These are phyloP conservation scores for Hibiscus syriacus DNA, from an alignment of 345 rosid species.

Conservation along the genomic window DNA sequence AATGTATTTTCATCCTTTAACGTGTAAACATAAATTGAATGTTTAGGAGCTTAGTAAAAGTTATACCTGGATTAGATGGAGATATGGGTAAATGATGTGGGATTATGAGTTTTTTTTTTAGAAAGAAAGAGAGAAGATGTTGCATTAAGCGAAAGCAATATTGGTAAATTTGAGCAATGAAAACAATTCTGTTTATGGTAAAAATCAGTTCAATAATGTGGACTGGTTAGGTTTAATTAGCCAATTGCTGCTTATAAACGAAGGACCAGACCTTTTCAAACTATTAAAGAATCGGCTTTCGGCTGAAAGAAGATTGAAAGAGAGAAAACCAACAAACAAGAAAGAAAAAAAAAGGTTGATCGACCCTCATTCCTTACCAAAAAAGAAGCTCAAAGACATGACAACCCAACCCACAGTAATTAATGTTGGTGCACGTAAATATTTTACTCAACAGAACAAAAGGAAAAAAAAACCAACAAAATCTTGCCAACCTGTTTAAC, in stretches of 20 bases:
- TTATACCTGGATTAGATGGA: neutral
- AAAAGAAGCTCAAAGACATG: neutral
- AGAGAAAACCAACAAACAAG: neutral
- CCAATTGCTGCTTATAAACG: neutral
- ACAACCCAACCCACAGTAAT: constrained; percentile 1
- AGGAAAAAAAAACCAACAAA: no score
- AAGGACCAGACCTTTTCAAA: neutral
- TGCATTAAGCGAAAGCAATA: neutral
- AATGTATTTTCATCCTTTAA: neutral
- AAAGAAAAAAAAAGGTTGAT: neutral
- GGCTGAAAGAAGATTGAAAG: neutral
- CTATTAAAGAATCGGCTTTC: neutral
- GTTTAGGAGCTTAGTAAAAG: neutral
- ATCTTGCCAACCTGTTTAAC: no score
- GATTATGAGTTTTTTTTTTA: neutral
- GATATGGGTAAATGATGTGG: neutral
- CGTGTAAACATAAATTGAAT: neutral
- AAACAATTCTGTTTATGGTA: neutral
- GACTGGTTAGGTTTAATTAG: neutral
- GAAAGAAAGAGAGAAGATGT: neutral
- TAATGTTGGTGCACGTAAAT: neutral
- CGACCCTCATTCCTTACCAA: neutral
- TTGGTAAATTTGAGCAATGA: neutral
- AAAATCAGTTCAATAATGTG: neutral
- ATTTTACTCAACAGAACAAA: no score